phyloP scores from a whole-genome alignment of 768 basidiomycete species.

The Russula virescens region DNA sequence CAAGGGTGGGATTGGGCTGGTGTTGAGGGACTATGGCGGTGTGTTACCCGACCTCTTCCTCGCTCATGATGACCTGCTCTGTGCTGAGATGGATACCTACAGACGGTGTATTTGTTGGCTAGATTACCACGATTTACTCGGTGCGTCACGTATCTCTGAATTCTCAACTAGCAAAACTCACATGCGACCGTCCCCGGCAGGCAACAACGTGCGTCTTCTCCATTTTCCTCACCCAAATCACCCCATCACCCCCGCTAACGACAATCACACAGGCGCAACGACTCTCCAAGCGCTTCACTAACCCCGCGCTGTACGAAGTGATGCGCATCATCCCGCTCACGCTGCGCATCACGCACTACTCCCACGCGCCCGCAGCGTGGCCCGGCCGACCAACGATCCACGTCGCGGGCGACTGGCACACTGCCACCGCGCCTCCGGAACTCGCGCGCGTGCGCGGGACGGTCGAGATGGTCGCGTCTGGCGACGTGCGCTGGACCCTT shows the following conservation, averaged over 20 bases:
- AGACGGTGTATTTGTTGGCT: slow-evolving; percentile 57
- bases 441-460: slow-evolving; percentile 38
- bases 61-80: not conserved
- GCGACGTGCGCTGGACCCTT: slow-evolving; percentile 47
- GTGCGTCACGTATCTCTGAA: slow-evolving; percentile 32
- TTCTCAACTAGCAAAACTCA: not conserved
- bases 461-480: slow-evolving; percentile 45
- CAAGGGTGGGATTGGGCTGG: slow-evolving; percentile 59
- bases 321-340: slow-evolving; percentile 50
- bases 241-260: not conserved
- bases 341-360: slow-evolving; percentile 33
- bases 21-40: slow-evolving; percentile 50
- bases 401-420: slow-evolving; percentile 37
- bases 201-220: slow-evolving; percentile 35
- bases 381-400: slow-evolving; percentile 46
- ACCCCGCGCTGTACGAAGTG: slow-evolving; percentile 37
- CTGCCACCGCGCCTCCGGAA: slow-evolving; percentile 38
- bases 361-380: slow-evolving; percentile 26
- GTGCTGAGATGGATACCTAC: not conserved
- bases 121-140: slow-evolving; percentile 49
- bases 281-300: slow-evolving; percentile 30
- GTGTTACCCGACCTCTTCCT: slow-evolving; percentile 22
- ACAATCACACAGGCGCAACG: slow-evolving; percentile 8
- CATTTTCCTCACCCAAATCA: not conserved
- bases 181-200: slow-evolving; percentile 24